Evolutionary conservation across 202 grass and related monocot species (phyloP).

Genomic region (Saccharum hybrid): DNA sequence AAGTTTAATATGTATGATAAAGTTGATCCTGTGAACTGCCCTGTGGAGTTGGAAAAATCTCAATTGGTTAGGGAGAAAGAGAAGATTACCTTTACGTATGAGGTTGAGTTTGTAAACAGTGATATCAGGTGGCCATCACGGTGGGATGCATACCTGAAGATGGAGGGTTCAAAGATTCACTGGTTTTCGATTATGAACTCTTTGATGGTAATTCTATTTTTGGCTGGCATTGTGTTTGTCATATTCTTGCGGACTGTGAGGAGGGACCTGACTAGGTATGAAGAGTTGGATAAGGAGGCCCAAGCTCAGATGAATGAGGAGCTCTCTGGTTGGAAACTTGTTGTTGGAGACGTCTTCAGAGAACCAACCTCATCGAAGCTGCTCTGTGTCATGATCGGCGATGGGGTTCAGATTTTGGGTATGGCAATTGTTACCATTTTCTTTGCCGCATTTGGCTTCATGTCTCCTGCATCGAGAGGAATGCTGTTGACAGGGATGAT

Average conservation of each 20-base stretch:
- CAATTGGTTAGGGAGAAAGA: conserved; percentile 82
- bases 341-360: conserved; percentile 92
- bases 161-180: conserved; percentile 88
- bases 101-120: conserved; percentile 91
- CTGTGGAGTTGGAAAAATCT: conserved; percentile 76
- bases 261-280: conserved; percentile 91
- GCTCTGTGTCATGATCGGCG: conserved; percentile 83
- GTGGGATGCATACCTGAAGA: conserved; percentile 93
- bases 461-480: conserved; percentile 91
- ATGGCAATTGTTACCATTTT: conserved; percentile 89
- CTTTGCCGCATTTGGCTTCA: conserved; percentile 87
- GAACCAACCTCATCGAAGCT: conserved; percentile 79
- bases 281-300: conserved; percentile 88
- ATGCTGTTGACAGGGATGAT: conserved; percentile 94
- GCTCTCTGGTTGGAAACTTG: conserved; percentile 87
- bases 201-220: conserved; percentile 94
- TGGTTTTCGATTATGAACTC: conserved; percentile 99
- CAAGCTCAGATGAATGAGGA: conserved; percentile 96
- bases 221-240: conserved; percentile 95
- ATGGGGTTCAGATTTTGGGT: conserved; percentile 86
- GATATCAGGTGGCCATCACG: conserved; percentile 94
- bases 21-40: conserved; percentile 68
- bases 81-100: conserved; percentile 84
- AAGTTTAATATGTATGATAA: conserved; percentile 82
- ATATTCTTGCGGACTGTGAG: conserved; percentile 91